Percentiles rank a stretch among this genome's conserved stretches.
Conservation (phyloP, 441 rosid genomes). For the Lepidium campestre region DNA sequence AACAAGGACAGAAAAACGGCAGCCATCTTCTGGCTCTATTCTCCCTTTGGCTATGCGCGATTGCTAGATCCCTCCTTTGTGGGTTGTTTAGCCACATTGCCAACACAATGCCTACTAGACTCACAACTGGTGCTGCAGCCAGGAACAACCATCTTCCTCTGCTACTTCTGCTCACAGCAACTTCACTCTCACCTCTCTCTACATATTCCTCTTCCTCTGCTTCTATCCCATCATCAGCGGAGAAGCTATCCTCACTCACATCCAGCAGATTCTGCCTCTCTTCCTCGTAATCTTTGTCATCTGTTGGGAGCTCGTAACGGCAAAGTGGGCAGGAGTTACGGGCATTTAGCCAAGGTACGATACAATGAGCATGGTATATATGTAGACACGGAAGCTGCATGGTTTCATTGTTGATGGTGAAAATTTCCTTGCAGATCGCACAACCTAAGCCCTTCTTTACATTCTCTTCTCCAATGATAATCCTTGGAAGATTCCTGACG, state of each 20-base stretch:
- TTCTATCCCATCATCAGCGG: conserved; percentile 38
- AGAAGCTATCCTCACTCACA: conserved; percentile 39
- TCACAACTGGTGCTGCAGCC: conserved; percentile 81
- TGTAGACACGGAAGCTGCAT: conserved; percentile 85
- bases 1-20: conserved; percentile 64
- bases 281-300: conserved; percentile 77
- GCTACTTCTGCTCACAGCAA: conserved; percentile 10
- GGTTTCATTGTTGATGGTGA: conserved; percentile 47
- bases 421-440: conserved; percentile 86
- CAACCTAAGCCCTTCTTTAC: conserved; percentile 50
- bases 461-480: conserved; percentile 44
- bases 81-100: conserved; percentile 69
- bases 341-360: conserved; percentile 76
- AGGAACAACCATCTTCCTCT: conserved; percentile 41
- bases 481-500: conserved; percentile 54
- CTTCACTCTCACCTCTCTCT: conserved; percentile 20
- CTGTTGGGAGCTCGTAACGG: conserved; percentile 88
- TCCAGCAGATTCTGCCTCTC: conserved; percentile 38
- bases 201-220: conserved; percentile 36
- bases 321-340: conserved; percentile 94
- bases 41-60: conserved; percentile 37
- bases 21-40: conserved; percentile 81
- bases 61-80: conserved; percentile 37
- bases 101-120: conserved; percentile 75
- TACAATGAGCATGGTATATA: conserved; percentile 73